phyloP scores from a whole-genome alignment of 2,329 filamentous ascomycete genomes.

The Aspergillus ochraceus region DNA sequence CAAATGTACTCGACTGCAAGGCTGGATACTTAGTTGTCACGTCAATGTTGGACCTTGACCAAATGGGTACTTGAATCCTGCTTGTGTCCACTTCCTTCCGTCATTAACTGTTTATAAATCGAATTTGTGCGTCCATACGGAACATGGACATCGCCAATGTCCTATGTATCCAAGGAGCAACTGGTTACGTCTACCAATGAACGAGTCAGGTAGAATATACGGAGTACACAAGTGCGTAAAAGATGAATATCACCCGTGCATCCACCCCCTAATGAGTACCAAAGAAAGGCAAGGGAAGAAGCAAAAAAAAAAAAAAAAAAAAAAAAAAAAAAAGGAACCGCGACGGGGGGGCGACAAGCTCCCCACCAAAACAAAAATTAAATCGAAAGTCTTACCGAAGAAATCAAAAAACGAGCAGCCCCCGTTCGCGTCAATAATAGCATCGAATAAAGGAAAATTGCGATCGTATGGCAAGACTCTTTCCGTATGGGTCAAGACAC shows the following conservation, averaged over 20 bases:
- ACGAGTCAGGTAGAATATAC: no score
- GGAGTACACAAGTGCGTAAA: background rate
- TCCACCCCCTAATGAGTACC: no score
- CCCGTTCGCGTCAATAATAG: background rate
- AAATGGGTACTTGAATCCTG: background rate
- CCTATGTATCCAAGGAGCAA: background rate
- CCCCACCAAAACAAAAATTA: no score
- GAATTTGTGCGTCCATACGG: background rate
- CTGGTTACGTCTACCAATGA: no score
- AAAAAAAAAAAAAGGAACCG: no score
- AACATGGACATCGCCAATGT: background rate
- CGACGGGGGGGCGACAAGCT: no score
- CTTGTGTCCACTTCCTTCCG: background rate
- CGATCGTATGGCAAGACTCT: constrained; percentile 27
- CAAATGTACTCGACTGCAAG: background rate
- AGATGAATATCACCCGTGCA: background rate
- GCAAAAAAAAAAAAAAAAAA: no score
- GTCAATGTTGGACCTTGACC: background rate
- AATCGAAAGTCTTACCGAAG: background rate
- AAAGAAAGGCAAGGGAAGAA: no score
- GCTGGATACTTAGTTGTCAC: background rate
- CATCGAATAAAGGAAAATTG: constrained; percentile 19
- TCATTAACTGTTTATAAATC: background rate
- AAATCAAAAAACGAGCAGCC: background rate
- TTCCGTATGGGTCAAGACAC: constrained; percentile 24